Evolutionary conservation across 2,329 filamentous ascomycete genomes (phyloP).

Genomic region (Coniochaeta hoffmannii): DNA sequence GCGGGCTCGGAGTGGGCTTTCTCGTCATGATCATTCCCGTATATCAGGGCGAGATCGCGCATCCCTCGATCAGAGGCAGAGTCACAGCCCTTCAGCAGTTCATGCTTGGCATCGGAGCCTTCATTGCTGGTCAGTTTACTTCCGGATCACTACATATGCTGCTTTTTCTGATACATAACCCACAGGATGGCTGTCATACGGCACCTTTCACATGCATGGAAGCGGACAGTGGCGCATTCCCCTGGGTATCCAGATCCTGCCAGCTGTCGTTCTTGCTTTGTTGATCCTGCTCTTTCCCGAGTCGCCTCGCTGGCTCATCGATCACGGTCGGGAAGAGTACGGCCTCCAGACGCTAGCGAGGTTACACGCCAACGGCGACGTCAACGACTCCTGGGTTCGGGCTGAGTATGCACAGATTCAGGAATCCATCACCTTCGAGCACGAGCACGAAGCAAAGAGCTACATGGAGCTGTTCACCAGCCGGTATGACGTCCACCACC

Average conservation of each 20-base stretch:
- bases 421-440: constrained; percentile 52
- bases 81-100: constrained; percentile 74
- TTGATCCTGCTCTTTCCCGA: constrained; percentile 67
- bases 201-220: neutral
- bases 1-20: constrained; percentile 52
- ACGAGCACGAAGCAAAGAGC: constrained; percentile 57
- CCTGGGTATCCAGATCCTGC: constrained; percentile 44
- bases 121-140: constrained; percentile 68
- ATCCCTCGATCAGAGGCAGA: constrained; percentile 68
- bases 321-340: constrained; percentile 51
- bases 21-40: constrained; percentile 42
- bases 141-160: too few species aligned
- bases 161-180: constrained; percentile 10
- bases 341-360: constrained; percentile 60
- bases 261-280: constrained; percentile 54
- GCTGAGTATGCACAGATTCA: constrained; percentile 68
- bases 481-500: constrained; percentile 22
- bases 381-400: constrained; percentile 59
- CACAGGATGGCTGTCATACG: neutral
- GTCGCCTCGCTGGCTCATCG: constrained; percentile 67
- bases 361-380: constrained; percentile 62
- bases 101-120: constrained; percentile 70
- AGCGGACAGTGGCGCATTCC: constrained; percentile 43
- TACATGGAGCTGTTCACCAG: constrained; percentile 41
- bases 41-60: constrained; percentile 73